A percentile compares a stretch with the other conserved stretches of the same genome.
Conservation (phyloP, 73 alveolate genomes). For the Paramecium caudatum region DNA sequence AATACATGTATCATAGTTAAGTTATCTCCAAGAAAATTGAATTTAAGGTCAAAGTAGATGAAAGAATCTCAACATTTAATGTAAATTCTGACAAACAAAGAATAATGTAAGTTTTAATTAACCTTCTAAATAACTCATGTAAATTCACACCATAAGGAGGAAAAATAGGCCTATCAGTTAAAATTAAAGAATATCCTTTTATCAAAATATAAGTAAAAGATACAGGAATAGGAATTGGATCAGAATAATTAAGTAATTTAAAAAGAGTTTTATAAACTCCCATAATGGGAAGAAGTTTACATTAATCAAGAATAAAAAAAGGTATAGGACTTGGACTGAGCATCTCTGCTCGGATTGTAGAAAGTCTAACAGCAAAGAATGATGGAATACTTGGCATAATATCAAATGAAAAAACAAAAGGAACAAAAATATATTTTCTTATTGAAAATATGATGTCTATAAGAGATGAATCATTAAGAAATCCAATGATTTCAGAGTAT, state of each 20-base stretch:
- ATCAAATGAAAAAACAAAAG: not conserved
- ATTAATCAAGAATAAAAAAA: constrained; percentile 33
- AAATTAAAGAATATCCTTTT: not conserved
- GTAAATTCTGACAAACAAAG: constrained; percentile 50
- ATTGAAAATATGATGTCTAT: not conserved
- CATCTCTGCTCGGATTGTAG: constrained; percentile 41
- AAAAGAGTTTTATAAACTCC: not conserved
- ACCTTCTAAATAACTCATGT: constrained; percentile 59
- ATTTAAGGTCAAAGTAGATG: not conserved
- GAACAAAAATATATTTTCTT: constrained; percentile 3
- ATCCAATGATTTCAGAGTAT: constrained; percentile 47
- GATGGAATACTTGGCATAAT: constrained; percentile 13
- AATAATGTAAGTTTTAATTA: constrained; percentile 34
- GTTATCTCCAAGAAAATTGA: not conserved
- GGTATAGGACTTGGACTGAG: constrained; percentile 6
- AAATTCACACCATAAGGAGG: constrained; percentile 44
- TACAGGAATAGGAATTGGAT: constrained; percentile 32
- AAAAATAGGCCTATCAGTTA: not conserved
- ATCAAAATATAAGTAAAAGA: constrained; percentile 43
- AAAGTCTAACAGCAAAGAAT: not conserved
- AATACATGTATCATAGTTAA: not conserved
- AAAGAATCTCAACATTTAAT: too few species aligned
- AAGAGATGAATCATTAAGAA: constrained; percentile 46
- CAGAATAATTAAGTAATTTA: constrained; percentile 15
- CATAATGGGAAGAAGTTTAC: not conserved